These are phyloP conservation scores for Trichosanthes truncata DNA, from an alignment of 306 rosid species.

Conservation along the genomic window DNA sequence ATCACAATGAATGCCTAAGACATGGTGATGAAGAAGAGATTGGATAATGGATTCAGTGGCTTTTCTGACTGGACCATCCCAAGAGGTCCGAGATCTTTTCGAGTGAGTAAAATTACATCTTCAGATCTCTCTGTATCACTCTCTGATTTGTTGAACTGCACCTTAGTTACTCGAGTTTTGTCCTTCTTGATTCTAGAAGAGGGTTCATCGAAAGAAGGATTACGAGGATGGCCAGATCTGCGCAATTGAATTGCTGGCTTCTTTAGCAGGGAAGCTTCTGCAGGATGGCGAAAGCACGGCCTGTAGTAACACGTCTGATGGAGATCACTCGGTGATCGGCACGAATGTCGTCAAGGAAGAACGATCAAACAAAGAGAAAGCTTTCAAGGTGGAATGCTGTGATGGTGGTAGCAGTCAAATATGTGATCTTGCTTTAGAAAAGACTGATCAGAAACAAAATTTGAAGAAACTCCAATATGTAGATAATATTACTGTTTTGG, in stretches of 20 bases:
- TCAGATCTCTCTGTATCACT: neutral
- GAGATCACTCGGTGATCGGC: conserved; percentile 32
- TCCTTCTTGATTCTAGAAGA: conserved; percentile 41
- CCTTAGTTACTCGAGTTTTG: conserved; percentile 18
- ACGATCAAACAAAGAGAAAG: conserved; percentile 27
- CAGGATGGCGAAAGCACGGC: conserved; percentile 73
- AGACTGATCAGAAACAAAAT: conserved; percentile 27
- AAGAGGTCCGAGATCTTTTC: conserved; percentile 69
- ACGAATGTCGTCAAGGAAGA: conserved; percentile 34
- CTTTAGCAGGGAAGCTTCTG: conserved; percentile 86
- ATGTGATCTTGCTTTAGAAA: conserved; percentile 29
- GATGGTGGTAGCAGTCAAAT: conserved; percentile 44
- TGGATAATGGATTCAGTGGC: conserved; percentile 50
- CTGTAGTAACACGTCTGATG: conserved; percentile 71
- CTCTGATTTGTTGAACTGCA: conserved; percentile 12
- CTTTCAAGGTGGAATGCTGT: conserved; percentile 20
- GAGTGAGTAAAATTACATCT: conserved; percentile 43
- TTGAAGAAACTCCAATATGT: conserved; percentile 18
- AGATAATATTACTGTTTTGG: conserved; percentile 32
- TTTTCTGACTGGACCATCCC: conserved; percentile 64
- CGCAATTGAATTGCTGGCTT: conserved; percentile 78
- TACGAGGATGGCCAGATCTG: conserved; percentile 39
- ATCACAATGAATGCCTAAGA: conserved; percentile 38
- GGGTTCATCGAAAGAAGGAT: conserved; percentile 38
- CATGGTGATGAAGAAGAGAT: conserved; percentile 81